A percentile compares a stretch with the other conserved stretches of the same genome.
Evolutionary conservation across 306 rosid species (phyloP).

Genomic region (Biancaea sappan): DNA sequence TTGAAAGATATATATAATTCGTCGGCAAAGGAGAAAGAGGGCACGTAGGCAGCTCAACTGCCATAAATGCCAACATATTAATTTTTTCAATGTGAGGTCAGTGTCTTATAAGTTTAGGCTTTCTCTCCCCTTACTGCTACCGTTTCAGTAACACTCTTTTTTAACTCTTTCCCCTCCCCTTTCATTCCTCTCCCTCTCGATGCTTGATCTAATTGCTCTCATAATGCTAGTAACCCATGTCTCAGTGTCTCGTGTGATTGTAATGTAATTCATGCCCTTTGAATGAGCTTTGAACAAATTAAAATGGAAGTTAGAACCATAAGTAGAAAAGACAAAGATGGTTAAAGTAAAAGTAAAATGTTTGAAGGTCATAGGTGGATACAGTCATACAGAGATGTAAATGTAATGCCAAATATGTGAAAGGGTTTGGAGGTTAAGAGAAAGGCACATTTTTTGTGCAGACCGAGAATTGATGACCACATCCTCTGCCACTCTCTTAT

Average conservation of each 20-base stretch:
- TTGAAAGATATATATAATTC: no score
- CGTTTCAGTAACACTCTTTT: background rate
- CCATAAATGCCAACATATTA: slow-evolving; percentile 64
- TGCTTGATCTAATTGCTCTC: background rate
- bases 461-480: slow-evolving; percentile 79
- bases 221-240: background rate
- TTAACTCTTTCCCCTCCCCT: slow-evolving; percentile 7
- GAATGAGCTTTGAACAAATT: background rate
- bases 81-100: slow-evolving; percentile 38
- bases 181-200: background rate
- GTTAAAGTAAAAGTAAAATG: slow-evolving; percentile 29
- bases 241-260: no score
- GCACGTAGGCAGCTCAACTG: slow-evolving; percentile 54
- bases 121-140: background rate
- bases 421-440: slow-evolving; percentile 37
- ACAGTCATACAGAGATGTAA: slow-evolving; percentile 38
- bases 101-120: slow-evolving; percentile 28
- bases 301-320: background rate
- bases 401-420: slow-evolving; percentile 37
- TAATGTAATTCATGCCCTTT: background rate
- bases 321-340: background rate
- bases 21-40: slow-evolving; percentile 61
- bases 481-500: slow-evolving; percentile 55
- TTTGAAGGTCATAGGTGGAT: slow-evolving; percentile 7
- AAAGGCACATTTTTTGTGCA: slow-evolving; percentile 60